phyloP scores from a whole-genome alignment of 345 rosid species.

The Rubroshorea leprosula region DNA sequence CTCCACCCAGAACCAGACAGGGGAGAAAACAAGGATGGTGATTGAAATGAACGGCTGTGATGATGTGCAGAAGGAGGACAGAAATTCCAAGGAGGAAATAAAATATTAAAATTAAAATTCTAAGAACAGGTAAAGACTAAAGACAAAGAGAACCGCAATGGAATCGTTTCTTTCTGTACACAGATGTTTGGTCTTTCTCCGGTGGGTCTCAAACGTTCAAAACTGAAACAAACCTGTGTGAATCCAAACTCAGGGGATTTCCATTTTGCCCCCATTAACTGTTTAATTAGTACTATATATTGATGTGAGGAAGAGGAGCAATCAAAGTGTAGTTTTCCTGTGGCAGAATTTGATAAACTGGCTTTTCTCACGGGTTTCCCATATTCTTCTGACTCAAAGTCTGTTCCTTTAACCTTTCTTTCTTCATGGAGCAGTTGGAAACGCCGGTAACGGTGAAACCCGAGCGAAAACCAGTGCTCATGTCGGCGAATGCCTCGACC shows the following conservation, averaged over 20 bases:
- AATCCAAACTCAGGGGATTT: not conserved
- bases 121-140: not conserved
- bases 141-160: not conserved
- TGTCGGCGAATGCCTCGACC: conserved; percentile 20
- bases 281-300: too few species aligned
- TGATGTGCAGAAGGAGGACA: not conserved
- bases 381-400: not conserved
- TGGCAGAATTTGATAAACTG: not conserved
- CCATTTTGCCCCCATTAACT: too few species aligned
- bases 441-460: conserved; percentile 13
- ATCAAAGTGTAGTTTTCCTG: not conserved
- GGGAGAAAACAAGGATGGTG: too few species aligned
- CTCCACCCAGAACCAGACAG: too few species aligned
- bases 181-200: not conserved
- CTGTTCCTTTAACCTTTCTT: conserved; percentile 3
- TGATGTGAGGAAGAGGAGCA: too few species aligned
- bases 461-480: conserved; percentile 3
- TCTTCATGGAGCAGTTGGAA: conserved; percentile 24
- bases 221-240: not conserved
- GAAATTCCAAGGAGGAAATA: not conserved
- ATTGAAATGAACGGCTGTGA: too few species aligned
- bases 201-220: not conserved
- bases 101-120: too few species aligned
- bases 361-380: not conserved
- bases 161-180: not conserved